Conservation (phyloP, 495 filamentous ascomycete species). For the Penicillium maclennaniae region DNA sequence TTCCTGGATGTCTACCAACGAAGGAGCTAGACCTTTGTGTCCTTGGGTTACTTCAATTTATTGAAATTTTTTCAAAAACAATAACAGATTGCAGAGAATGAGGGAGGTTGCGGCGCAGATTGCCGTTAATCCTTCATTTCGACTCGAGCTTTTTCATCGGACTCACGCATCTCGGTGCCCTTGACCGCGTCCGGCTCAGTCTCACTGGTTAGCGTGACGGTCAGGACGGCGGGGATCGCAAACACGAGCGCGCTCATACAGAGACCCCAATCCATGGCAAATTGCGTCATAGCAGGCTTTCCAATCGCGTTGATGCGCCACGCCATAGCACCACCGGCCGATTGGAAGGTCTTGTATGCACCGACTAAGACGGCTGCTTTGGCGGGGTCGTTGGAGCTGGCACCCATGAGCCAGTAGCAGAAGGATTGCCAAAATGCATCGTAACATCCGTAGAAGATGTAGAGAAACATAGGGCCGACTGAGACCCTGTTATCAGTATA, state of each 20-base stretch:
- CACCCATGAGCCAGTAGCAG: slow-evolving; percentile 86
- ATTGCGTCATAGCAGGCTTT: slow-evolving; percentile 55
- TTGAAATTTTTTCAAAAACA: no score
- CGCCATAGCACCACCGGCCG: slow-evolving; percentile 78
- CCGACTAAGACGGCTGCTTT: slow-evolving; percentile 84
- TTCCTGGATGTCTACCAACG: slow-evolving; percentile 8
- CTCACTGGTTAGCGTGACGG: slow-evolving; percentile 31
- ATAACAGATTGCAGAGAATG: no score
- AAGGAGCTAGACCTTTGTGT: no score
- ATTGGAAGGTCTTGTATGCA: slow-evolving; percentile 90
- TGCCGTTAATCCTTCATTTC: slow-evolving; percentile 5
- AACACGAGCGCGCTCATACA: slow-evolving; percentile 62
- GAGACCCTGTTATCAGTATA: slow-evolving; percentile 30
- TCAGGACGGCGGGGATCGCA: slow-evolving; percentile 63
- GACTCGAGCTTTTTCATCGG: slow-evolving; percentile 2
- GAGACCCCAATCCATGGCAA: slow-evolving; percentile 62
- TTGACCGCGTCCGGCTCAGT: not conserved
- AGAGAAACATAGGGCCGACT: slow-evolving; percentile 51
- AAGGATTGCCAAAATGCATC: slow-evolving; percentile 64
- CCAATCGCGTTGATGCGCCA: slow-evolving; percentile 69
- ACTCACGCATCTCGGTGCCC: not conserved
- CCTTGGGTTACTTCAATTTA: no score
- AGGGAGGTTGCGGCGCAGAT: not conserved
- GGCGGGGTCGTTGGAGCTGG: slow-evolving; percentile 79
- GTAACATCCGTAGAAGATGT: slow-evolving; percentile 52